Percentiles rank a stretch among this genome's conserved stretches.
Conservation (phyloP, 108 stramenopile genomes). For the Skeletonema grethae region DNA sequence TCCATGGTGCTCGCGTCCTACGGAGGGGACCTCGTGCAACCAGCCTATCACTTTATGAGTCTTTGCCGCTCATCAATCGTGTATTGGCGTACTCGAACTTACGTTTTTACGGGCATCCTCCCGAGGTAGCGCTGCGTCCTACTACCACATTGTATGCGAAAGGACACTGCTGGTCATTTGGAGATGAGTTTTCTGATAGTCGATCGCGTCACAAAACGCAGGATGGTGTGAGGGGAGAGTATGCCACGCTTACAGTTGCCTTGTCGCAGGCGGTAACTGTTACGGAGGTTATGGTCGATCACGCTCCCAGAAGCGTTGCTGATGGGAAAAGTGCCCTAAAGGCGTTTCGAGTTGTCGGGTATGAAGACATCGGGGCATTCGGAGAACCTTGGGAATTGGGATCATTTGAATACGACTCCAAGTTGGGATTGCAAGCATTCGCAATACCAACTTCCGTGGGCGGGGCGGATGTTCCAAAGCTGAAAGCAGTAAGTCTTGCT, state of each 20-base stretch:
- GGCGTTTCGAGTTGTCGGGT: conserved; percentile 54
- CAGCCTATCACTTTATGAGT: conserved; percentile 65
- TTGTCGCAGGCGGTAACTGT: conserved; percentile 55
- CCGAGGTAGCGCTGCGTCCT: conserved; percentile 76
- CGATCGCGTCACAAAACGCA: conserved; percentile 9
- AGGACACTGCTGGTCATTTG: conserved; percentile 88
- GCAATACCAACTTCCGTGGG: conserved; percentile 42
- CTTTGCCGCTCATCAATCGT: conserved; percentile 70
- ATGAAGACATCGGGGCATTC: conserved; percentile 58
- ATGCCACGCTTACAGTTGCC: conserved; percentile 66
- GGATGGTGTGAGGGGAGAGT: conserved; percentile 55
- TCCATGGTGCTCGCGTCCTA: conserved; percentile 65
- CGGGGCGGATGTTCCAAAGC: conserved; percentile 54
- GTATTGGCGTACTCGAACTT: conserved; percentile 53
- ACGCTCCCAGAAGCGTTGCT: conserved; percentile 43
- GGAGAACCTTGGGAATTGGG: conserved; percentile 65
- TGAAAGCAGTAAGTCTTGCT: conserved; percentile 70
- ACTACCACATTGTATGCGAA: conserved; percentile 58
- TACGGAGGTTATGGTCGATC: conserved; percentile 64
- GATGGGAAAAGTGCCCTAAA: conserved; percentile 29
- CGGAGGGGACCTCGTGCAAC: conserved; percentile 61
- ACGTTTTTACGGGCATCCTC: conserved; percentile 80
- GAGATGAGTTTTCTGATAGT: conserved; percentile 28
- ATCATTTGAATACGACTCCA: conserved; percentile 47
- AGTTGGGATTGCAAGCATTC: conserved; percentile 56